Evolutionary conservation across 2,329 filamentous ascomycete species (phyloP).

Genomic region (Aspergillus niger): DNA sequence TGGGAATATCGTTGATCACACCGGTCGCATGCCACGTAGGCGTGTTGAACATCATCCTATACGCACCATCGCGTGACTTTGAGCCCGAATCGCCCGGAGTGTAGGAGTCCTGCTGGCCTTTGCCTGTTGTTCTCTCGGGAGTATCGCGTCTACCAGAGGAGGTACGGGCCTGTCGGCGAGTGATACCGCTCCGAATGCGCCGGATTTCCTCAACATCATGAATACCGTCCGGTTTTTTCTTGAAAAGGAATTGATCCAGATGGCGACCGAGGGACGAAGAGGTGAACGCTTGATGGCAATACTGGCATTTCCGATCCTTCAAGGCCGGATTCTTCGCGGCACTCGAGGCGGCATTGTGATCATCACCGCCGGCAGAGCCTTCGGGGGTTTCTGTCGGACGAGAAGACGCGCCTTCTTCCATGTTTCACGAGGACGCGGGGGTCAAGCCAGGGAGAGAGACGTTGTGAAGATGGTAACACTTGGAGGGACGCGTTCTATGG

Average conservation of each 20-base stretch:
- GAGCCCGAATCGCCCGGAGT: conserved; percentile 38
- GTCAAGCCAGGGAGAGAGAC: background rate
- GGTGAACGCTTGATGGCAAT: conserved; percentile 86
- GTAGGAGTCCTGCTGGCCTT: conserved; percentile 37
- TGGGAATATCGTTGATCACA: conserved; percentile 73
- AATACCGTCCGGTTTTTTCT: conserved; percentile 89
- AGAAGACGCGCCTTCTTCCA: conserved; percentile 27
- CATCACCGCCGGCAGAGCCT: conserved; percentile 43
- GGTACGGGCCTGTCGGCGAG: conserved; percentile 75
- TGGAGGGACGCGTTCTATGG: conserved; percentile 20
- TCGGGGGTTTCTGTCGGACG: conserved; percentile 40
- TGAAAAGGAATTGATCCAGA: conserved; percentile 89
- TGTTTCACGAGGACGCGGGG: conserved; percentile 23
- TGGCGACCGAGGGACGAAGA: conserved; percentile 92
- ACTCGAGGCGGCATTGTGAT: conserved; percentile 32
- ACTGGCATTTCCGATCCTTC: conserved; percentile 88
- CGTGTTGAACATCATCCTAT: conserved; percentile 58
- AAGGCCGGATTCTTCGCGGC: conserved; percentile 50
- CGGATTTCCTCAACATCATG: conserved; percentile 89
- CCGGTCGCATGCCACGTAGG: conserved; percentile 75
- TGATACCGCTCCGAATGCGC: conserved; percentile 81
- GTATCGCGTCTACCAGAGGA: conserved; percentile 62
- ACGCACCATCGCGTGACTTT: conserved; percentile 39
- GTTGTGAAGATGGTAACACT: conserved; percentile 3
- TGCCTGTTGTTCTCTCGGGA: conserved; percentile 60